A percentile compares a stretch with the other conserved stretches of the same genome.
phyloP scores from a whole-genome alignment of 768 basidiomycete genomes.

The Phlegmacium glaucopus region DNA sequence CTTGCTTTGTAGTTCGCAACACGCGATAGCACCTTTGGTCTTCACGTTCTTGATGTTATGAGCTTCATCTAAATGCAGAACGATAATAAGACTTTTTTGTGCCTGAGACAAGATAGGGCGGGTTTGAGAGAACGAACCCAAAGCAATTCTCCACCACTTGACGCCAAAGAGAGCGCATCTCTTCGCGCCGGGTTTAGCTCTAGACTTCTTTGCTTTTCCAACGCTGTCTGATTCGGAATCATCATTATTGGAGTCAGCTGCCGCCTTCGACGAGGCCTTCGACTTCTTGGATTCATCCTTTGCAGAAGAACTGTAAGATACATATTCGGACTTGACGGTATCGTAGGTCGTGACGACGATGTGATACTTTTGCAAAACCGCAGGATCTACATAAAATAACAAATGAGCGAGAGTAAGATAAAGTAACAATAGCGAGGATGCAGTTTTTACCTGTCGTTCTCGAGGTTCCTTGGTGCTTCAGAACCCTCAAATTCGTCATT shows the following conservation, averaged over 20 bases:
- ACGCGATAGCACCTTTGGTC: slow-evolving; percentile 75
- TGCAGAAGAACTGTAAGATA: slow-evolving; percentile 41
- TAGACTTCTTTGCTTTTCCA: slow-evolving; percentile 39
- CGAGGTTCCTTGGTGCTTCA: slow-evolving; percentile 79
- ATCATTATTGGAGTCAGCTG: slow-evolving; percentile 30
- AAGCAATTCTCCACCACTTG: slow-evolving; percentile 82
- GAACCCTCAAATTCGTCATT: slow-evolving; percentile 64
- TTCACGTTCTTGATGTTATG: slow-evolving; percentile 91
- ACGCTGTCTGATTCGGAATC: slow-evolving; percentile 46
- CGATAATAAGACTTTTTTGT: background rate
- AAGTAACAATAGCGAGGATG: background rate
- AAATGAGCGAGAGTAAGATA: background rate
- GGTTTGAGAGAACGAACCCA: slow-evolving; percentile 52
- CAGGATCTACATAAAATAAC: slow-evolving; percentile 43
- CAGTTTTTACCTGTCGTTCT: slow-evolving; percentile 61
- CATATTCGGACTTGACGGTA: slow-evolving; percentile 78
- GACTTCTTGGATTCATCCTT: slow-evolving; percentile 56
- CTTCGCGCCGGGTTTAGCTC: slow-evolving; percentile 39
- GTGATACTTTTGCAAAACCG: slow-evolving; percentile 48
- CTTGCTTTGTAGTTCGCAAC: slow-evolving; percentile 71
- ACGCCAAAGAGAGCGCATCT: slow-evolving; percentile 72
- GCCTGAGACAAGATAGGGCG: no score
- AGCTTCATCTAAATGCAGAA: slow-evolving; percentile 68
- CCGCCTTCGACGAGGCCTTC: slow-evolving; percentile 30
- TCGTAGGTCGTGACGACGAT: slow-evolving; percentile 89